Conservation (phyloP, 768 basidiomycete species). For the Fomitopsis pulvina region DNA sequence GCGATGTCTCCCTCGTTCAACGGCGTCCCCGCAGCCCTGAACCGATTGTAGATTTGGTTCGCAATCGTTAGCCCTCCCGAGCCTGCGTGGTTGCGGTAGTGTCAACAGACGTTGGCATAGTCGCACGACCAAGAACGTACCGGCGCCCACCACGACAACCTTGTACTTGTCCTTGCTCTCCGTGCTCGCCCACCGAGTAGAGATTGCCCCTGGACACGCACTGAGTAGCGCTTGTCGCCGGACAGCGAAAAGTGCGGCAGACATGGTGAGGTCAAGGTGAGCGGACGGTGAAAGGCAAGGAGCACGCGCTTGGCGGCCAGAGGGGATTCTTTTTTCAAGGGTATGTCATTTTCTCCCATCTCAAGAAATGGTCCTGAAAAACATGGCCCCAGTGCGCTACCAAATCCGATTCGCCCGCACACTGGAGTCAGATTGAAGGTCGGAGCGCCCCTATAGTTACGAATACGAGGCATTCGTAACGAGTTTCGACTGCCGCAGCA, state of each 20-base stretch:
- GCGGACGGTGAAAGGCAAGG: no score
- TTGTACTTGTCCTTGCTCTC: slow-evolving; percentile 57
- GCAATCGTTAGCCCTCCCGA: slow-evolving; percentile 79
- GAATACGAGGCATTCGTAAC: no score
- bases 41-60: slow-evolving; percentile 80
- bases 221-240: background rate
- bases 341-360: no score
- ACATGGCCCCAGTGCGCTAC: no score
- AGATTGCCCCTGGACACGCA: background rate
- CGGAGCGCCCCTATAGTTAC: no score
- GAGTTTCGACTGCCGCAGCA: no score
- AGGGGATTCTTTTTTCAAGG: no score
- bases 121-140: slow-evolving; percentile 33
- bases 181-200: slow-evolving; percentile 28
- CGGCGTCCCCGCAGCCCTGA: slow-evolving; percentile 60
- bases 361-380: no score
- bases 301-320: no score
- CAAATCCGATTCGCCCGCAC: no score
- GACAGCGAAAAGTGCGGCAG: background rate
- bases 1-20: slow-evolving; percentile 74
- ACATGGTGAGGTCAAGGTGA: slow-evolving; percentile 1
- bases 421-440: no score
- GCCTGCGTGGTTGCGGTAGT: slow-evolving; percentile 37
- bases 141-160: slow-evolving; percentile 83
- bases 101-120: slow-evolving; percentile 5